These are phyloP conservation scores for Urostyla sp. DNA, from an alignment of 73 alveolate species.

Conservation along the genomic window DNA sequence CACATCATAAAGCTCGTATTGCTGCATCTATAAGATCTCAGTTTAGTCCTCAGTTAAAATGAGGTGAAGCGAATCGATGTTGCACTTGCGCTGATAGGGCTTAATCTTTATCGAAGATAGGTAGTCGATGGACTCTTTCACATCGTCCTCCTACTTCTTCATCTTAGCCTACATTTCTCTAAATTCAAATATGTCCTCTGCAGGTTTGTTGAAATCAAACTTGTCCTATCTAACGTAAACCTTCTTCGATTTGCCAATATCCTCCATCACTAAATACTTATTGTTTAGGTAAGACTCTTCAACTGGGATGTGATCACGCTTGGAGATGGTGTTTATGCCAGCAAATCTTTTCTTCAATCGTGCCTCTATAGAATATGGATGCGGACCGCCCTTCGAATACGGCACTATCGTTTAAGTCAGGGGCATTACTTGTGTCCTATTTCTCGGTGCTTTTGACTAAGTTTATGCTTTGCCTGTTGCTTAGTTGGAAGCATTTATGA, in stretches of 20 bases:
- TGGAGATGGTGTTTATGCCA: too few relatives aligned
- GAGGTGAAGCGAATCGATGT: background rate
- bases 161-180: background rate
- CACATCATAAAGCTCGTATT: background rate
- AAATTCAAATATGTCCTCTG: slow-evolving; percentile 29
- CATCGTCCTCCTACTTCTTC: background rate
- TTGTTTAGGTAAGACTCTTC: slow-evolving; percentile 18
- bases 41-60: slow-evolving; percentile 32
- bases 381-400: too few relatives aligned
- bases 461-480: too few relatives aligned
- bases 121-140: background rate
- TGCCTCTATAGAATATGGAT: too few relatives aligned
- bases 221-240: slow-evolving; percentile 17
- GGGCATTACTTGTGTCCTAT: too few relatives aligned
- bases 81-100: slow-evolving; percentile 8
- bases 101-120: background rate
- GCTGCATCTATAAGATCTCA: slow-evolving; percentile 1
- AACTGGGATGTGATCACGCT: slow-evolving; percentile 20
- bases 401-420: too few relatives aligned
- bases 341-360: too few relatives aligned
- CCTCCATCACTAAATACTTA: background rate
- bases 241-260: background rate
- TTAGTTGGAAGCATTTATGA: too few relatives aligned
- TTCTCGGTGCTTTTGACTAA: too few relatives aligned
- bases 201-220: background rate